Conservation (phyloP, 805 yeast genomes). For the Candida multigemmis region DNA sequence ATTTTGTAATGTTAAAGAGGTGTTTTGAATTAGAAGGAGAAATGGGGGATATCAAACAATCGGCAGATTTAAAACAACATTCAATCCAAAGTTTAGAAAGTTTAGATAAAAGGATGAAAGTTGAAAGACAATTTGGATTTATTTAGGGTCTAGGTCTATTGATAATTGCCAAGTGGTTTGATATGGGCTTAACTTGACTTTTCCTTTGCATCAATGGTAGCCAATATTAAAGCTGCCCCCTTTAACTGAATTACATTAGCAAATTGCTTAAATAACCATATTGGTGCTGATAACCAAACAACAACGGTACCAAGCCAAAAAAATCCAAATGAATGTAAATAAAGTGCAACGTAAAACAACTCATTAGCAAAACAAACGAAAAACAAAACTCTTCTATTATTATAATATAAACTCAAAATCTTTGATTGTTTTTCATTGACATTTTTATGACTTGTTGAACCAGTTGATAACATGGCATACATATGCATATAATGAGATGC, state of each 20-base stretch:
- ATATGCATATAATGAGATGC: slow-evolving; percentile 97
- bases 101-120: slow-evolving; percentile 16
- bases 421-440: slow-evolving; percentile 63
- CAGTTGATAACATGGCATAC: slow-evolving; percentile 84
- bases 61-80: slow-evolving; percentile 21
- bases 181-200: slow-evolving; percentile 5
- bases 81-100: slow-evolving; percentile 17
- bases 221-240: slow-evolving; percentile 76
- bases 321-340: slow-evolving; percentile 59
- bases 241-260: slow-evolving; percentile 84
- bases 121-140: slow-evolving; percentile 16
- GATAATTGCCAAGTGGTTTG: too few species aligned
- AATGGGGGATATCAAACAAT: slow-evolving; percentile 21
- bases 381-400: slow-evolving; percentile 75
- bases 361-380: slow-evolving; percentile 90
- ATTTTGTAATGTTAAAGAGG: slow-evolving; percentile 26
- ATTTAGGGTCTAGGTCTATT: too few species aligned
- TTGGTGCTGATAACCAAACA: slow-evolving; percentile 61
- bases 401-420: slow-evolving; percentile 78
- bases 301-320: slow-evolving; percentile 55
- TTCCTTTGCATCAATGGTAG: slow-evolving; percentile 62
- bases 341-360: slow-evolving; percentile 82
- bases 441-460: slow-evolving; percentile 76
- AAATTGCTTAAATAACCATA: slow-evolving; percentile 84
- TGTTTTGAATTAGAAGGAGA: slow-evolving; percentile 31